Evolutionary conservation across 192 early-diverging fungal genomes (phyloP).

Genomic region (Backusella circina): DNA sequence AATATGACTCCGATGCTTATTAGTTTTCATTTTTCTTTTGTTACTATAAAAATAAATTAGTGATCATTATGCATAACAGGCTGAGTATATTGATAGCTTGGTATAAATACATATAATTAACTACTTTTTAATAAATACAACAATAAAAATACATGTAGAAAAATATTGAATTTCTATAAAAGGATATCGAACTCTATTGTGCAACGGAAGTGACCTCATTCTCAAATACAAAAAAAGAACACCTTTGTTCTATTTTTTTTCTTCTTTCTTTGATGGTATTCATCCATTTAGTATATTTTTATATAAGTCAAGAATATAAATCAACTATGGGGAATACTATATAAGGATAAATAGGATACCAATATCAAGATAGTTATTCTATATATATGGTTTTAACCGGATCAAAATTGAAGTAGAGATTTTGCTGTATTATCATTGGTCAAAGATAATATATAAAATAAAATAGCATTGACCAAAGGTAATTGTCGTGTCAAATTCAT

Average conservation of each 20-base stretch:
- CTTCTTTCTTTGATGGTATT: neutral
- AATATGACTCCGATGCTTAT: neutral
- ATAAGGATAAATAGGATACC: no score
- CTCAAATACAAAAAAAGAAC: neutral
- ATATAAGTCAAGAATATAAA: no score
- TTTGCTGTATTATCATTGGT: neutral
- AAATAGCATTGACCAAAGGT: no score
- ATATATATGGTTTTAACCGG: neutral
- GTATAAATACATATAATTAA: neutral
- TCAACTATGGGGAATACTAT: neutral
- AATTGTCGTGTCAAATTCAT: no score
- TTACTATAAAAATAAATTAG: neutral
- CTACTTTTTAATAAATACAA: neutral
- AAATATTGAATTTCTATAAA: neutral
- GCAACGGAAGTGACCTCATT: neutral
- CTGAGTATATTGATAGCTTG: neutral
- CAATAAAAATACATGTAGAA: neutral
- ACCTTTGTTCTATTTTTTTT: neutral
- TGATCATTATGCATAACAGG: neutral
- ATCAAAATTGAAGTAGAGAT: neutral
- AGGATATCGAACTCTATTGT: neutral
- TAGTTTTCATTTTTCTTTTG: neutral
- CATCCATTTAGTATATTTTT: neutral
- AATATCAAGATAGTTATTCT: neutral
- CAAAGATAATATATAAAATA: neutral